These are phyloP conservation scores for Clitopilus hobsonii DNA, from an alignment of 768 basidiomycete species.

Conservation along the genomic window DNA sequence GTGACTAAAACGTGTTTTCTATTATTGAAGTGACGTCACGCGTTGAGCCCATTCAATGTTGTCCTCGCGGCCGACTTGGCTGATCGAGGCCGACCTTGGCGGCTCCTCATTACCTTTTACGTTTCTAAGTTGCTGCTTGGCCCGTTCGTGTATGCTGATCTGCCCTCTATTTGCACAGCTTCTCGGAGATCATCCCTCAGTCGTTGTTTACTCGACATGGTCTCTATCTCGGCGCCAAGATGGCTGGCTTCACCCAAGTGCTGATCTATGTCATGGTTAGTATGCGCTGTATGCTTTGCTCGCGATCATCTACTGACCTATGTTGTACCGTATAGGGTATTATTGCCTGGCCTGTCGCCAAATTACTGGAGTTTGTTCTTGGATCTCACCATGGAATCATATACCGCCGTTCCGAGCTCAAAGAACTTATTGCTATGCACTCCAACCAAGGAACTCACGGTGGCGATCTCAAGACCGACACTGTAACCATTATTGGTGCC, in stretches of 20 bases:
- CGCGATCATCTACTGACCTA: conserved; percentile 1
- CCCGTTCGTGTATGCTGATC: conserved; percentile 4
- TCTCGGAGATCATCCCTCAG: conserved; percentile 90
- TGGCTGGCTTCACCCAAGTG: conserved; percentile 64
- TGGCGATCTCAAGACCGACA: conserved; percentile 83
- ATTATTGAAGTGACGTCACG: conserved; percentile 10
- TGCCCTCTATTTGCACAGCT: conserved; percentile 38
- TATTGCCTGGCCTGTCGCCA: conserved; percentile 83
- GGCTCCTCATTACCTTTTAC: not conserved
- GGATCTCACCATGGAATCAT: conserved; percentile 90
- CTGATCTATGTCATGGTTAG: conserved; percentile 69
- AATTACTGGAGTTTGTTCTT: conserved; percentile 70
- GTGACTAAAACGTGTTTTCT: not conserved
- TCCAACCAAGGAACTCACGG: conserved; percentile 66
- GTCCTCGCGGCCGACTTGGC: conserved; percentile 2
- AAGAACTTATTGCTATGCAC: conserved; percentile 90
- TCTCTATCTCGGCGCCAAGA: conserved; percentile 82
- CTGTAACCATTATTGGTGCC: conserved; percentile 85
- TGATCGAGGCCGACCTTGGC: not conserved
- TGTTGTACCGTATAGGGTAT: conserved; percentile 41
- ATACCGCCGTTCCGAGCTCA: conserved; percentile 80
- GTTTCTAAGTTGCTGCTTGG: conserved; percentile 4
- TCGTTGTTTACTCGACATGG: conserved; percentile 91
- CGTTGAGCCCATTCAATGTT: conserved; percentile 5
- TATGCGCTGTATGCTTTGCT: conserved; percentile 1